Conservation (phyloP, 2,329 filamentous ascomycete species). For the Alternaria burnsii region DNA sequence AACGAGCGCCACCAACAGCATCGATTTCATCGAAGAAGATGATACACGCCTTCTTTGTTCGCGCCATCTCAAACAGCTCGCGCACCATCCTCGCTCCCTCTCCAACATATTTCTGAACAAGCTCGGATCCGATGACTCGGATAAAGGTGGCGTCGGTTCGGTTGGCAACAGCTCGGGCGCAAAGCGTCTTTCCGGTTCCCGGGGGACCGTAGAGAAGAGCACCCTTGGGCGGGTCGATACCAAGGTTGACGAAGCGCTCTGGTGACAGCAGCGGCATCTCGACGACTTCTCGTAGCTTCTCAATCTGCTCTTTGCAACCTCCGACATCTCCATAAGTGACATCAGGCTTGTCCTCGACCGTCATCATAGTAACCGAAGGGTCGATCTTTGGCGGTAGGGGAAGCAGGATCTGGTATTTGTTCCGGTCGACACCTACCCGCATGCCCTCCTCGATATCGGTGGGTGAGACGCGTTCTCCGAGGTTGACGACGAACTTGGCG, state of each 20-base stretch:
- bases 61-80: constrained; percentile 98
- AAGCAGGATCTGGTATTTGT: constrained; percentile 98
- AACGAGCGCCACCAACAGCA: constrained; percentile 92
- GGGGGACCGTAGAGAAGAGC: constrained; percentile 95
- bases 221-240: constrained; percentile 98
- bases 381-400: constrained; percentile 98
- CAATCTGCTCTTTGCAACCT: constrained; percentile 99
- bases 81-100: constrained; percentile 98
- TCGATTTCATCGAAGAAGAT: constrained; percentile 99
- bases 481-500: constrained; percentile 97
- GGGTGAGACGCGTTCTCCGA: constrained; percentile 94
- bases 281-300: constrained; percentile 97
- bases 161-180: constrained; percentile 96
- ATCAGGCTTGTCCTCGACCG: constrained; percentile 98
- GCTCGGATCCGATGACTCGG: constrained; percentile 94
- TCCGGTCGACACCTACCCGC: constrained; percentile 96
- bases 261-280: constrained; percentile 97
- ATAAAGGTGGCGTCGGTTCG: constrained; percentile 98
- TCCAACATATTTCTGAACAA: constrained; percentile 99
- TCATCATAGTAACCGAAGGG: constrained; percentile 99
- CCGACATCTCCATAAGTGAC: constrained; percentile 99
- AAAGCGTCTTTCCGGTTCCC: constrained; percentile 98
- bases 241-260: constrained; percentile 97
- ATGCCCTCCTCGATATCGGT: constrained; percentile 99
- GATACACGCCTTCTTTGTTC: constrained; percentile 99